Base-by-base conservation (phyloP, 2,329 filamentous ascomycete species). In the Colletotrichum sp. region DNA sequence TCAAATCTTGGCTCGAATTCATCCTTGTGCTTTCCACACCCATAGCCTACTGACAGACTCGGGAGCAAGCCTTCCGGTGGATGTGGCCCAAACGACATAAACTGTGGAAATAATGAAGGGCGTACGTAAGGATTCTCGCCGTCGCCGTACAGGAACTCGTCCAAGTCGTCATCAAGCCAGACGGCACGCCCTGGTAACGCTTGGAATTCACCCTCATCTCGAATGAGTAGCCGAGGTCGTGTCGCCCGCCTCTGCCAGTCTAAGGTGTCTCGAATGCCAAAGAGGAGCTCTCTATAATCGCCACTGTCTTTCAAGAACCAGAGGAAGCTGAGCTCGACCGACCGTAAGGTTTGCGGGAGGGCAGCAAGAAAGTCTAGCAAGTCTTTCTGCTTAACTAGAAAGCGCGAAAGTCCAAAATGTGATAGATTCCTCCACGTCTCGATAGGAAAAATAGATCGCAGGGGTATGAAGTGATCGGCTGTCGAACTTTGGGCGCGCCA, bases 241-340 rank as follows among this genome's bases (percentile, higher is more conserved):
- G 74, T 66, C 12, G 61, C 36, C 7, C 80, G 71, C 28, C 77
- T 66, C 18, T 30, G 74, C 74, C 77, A 78, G 10, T 68, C 74
- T 14, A 81, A 74, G 16, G 66, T 72, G 57, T 79, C 69, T 6
- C 79, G 78, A 9, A 81, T 79, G 4, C 71, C 75, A 43, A 72
- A 32, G 12, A 83, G 75, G 6, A 83, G 63, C 12, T 76, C 63
- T 48, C 76, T 21, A 24, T 72, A 75, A 4, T 57, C n/a, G 30
- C 72, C 72, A 10, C 34, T 52, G 18, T 28, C 6, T 9, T 77
- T 71, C 16, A 81, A 2, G 28, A 84, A 84, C 4, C 10, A 12
- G 1, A 85, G 75, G 14, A 81, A 82, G 60, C 83, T 85, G 7
- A 86, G 77, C 32, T 86, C 80, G 1, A 85, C 74, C 2, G 81